Base-by-base conservation (phyloP, 768 basidiomycete genomes). In the Collybia nuda region DNA sequence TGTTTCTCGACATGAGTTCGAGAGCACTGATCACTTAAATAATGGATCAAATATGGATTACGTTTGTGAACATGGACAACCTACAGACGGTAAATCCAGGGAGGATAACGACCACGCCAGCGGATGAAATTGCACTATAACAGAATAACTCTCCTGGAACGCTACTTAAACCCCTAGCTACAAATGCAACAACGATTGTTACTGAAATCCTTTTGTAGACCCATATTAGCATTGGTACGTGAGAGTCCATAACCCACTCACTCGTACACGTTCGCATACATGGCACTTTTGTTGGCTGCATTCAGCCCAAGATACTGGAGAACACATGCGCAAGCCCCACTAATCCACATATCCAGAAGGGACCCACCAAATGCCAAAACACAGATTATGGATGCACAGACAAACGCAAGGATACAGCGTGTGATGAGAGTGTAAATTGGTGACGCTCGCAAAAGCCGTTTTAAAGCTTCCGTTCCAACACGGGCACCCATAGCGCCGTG, bases 191-290 rank as follows among this genome's bases (percentile, higher is more conserved):
- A 29, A 94, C 68, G 48, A 93, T 92, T 2, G 90, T 83, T 9
- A 88, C 84, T 0, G 90, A 88, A 61, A 94, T 91, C 65, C 92
- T 94, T 37, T 14, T 5, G 28, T 24, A 18, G 44, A 36, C 21
- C 40, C 26, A 28, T 38, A 22, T 24, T 46, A 23, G 37, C 44
- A 35, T 32, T 32, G 40, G 26, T 5, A 32, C 32, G 14, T 11
- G 32, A 32, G 6, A 14, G 32, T 32, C 14, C 32, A 11, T 6
- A 14, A 32, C 9, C 32, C 19, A 75, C 91, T 66, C 64, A 94
- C 93, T 96, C 93, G 61, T 94, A 96, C 50, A 95, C 91, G 60
- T 93, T 95, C n/a, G 92, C 91, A 67, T 93, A 95, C 71, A 91
- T 87, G 1, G 89, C 79, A 58, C 88, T 93, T 68, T 89, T 92